Conservation (phyloP, 495 filamentous ascomycete species). For the Apiosordaria backusii region DNA sequence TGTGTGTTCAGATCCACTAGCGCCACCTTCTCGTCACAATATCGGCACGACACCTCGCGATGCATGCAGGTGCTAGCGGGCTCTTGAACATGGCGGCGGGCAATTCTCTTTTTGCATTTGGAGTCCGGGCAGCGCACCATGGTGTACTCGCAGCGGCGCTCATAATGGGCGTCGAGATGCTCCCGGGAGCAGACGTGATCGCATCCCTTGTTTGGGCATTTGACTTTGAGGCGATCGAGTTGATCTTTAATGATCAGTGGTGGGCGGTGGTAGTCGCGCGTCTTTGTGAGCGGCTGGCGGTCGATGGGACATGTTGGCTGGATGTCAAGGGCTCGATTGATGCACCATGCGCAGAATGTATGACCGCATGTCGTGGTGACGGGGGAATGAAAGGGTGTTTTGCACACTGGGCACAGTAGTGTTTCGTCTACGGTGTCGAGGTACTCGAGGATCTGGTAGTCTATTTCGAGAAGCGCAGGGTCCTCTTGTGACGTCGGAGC, state of each 20-base stretch:
- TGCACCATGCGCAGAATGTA: conserved; percentile 69
- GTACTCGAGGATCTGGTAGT: conserved; percentile 70
- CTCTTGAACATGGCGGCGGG: conserved; percentile 29
- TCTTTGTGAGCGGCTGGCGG: conserved; percentile 40
- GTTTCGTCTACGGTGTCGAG: conserved; percentile 66
- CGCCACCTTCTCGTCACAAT: conserved; percentile 39
- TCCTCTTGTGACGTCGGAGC: conserved; percentile 9
- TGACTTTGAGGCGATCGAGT: conserved; percentile 71
- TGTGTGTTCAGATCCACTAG: conserved; percentile 45
- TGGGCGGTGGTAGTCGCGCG: conserved; percentile 24
- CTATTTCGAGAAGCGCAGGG: conserved; percentile 31
- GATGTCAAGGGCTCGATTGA: conserved; percentile 55
- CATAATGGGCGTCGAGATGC: conserved; percentile 68
- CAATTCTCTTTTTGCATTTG: conserved; percentile 39
- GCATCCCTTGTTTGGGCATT: conserved; percentile 71
- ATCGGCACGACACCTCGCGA: conserved; percentile 39
- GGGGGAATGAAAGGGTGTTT: conserved; percentile 66
- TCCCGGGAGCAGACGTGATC: conserved; percentile 57
- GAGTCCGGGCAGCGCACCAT: conserved; percentile 60
- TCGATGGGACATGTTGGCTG: conserved; percentile 51
- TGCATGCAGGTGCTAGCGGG: conserved; percentile 49
- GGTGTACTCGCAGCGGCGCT: conserved; percentile 68
- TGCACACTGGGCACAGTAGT: conserved; percentile 81
- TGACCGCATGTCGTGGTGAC: conserved; percentile 65
- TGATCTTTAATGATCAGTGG: conserved; percentile 53